These are phyloP conservation scores for Penicillium macrosclerotiorum DNA, from an alignment of 495 filamentous ascomycete species.

Conservation along the genomic window DNA sequence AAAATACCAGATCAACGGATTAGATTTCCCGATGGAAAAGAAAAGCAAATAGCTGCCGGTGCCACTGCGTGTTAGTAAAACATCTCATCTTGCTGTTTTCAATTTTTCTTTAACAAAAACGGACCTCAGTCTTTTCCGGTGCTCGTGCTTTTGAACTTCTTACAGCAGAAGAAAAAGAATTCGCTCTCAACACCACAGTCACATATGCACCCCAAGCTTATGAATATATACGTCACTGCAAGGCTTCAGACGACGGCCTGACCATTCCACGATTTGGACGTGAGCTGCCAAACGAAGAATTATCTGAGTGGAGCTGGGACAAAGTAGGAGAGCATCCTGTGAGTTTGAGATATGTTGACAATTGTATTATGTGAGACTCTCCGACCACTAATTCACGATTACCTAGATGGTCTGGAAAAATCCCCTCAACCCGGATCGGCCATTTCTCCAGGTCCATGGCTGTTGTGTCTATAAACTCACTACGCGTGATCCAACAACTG, in stretches of 20 bases:
- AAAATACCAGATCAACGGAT: conserved; percentile 12
- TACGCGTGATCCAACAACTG: conserved; percentile 9
- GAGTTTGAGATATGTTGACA: background rate
- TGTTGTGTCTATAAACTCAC: conserved; percentile 16
- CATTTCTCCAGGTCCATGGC: conserved; percentile 12
- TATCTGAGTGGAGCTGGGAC: conserved; percentile 10
- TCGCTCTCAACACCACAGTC: conserved; percentile 12
- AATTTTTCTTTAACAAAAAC: too few species aligned
- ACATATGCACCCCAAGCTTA: conserved; percentile 13
- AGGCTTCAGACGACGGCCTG: conserved; percentile 7
- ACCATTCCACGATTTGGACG: conserved; percentile 8
- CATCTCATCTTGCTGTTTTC: background rate
- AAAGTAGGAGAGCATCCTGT: conserved; percentile 14
- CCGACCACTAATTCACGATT: background rate
- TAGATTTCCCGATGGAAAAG: conserved; percentile 13
- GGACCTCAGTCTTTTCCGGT: conserved; percentile 9
- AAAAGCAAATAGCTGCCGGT: conserved; percentile 10
- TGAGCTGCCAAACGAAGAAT: conserved; percentile 6
- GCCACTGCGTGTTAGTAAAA: conserved; percentile 9
- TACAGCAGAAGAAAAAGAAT: conserved; percentile 7
- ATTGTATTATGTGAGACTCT: too few species aligned
- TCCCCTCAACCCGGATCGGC: conserved; percentile 11
- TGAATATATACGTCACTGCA: conserved; percentile 12
- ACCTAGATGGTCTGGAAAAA: conserved; percentile 13
- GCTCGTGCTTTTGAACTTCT: conserved; percentile 8